Evolutionary conservation across 1,284 basidiomycete genomes (phyloP).

Genomic region (Sporisorium sorghi): DNA sequence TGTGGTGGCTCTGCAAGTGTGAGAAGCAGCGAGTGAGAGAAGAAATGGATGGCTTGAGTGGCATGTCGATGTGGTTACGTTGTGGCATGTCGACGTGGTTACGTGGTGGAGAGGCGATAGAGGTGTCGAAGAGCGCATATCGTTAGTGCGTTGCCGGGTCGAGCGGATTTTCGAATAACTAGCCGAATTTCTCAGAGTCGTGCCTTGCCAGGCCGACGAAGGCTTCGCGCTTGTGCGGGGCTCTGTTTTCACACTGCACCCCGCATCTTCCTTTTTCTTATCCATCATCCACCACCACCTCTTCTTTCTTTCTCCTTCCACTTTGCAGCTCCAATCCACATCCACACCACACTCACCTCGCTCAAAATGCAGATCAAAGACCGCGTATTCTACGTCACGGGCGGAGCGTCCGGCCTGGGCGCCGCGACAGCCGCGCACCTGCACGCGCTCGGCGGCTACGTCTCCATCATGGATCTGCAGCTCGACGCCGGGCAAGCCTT

Average conservation of each 20-base stretch:
- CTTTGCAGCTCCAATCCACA: neutral
- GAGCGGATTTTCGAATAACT: neutral
- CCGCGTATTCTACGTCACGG: conserved; percentile 60
- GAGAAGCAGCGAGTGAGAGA: neutral
- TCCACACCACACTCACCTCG: neutral
- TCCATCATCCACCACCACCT: conserved; percentile 2
- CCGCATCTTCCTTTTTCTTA: neutral
- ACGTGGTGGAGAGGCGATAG: neutral
- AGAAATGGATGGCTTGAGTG: neutral
- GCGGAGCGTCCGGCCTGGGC: conserved; percentile 67
- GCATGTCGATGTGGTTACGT: too few relatives aligned
- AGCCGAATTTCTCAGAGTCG: neutral
- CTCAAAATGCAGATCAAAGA: conserved; percentile 56
- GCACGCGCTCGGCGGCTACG: conserved; percentile 53
- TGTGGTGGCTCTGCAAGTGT: too few relatives aligned
- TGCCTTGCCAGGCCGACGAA: neutral
- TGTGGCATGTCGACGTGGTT: too few relatives aligned
- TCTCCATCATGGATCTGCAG: conserved; percentile 63
- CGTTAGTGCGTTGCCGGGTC: neutral
- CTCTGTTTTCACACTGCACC: neutral
- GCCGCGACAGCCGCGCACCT: conserved; percentile 57
- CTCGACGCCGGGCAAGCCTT: conserved; percentile 34
- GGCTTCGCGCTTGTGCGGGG: neutral
- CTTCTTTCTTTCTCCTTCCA: neutral
- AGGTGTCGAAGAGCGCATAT: neutral